Evolutionary conservation across 2,329 filamentous ascomycete species (phyloP), one percentile per base, ranked within the genome.

Genomic region (Diaporthe sp.): DNA sequence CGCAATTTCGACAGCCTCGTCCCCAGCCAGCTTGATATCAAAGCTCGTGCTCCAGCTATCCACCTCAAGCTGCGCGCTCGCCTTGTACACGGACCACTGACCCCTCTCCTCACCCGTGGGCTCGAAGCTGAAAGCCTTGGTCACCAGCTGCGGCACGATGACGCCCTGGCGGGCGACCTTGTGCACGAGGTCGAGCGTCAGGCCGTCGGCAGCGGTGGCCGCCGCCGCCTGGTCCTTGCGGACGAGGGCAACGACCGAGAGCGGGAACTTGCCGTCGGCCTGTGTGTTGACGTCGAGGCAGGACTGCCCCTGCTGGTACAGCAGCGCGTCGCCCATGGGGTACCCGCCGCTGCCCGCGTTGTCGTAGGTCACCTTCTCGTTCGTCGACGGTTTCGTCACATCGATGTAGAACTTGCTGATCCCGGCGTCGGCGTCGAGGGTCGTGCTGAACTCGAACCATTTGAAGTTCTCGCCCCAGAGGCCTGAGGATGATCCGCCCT

Each of bases 401-500:
- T 81, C 76, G 15, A 84, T 78, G 73, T 78, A 71, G 72, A 84
- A 83, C 59, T 78, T 80, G 75, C 78, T 79, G 74, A 83, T 80
- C 4, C 81, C 81, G 0, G 75, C 76, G n/a, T 69, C 72, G 39
- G 76, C 73, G 42, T 79, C 73, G 17, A 84, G 51, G 7, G 74
- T 50, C 5, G 78, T 77, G 3, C 74, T 70, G 65, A 82, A 84
- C 71, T 81, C 78, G 71, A 78, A 83, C 76, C 78, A 83, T 0
- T 75, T 65, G 56, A 84, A 84, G 0, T 8, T 35, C 63, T 81
- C 79, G 1, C 75, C 68, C 56, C 79, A 78, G 7, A 80, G 61
- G 0, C 82, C 81, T 0, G 2, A 35, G 3, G 79, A 76, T 0
- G 39, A 42, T 1, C 81, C 82, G 42, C 78, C 79, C 27, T 47